Evolutionary conservation across 2,329 filamentous ascomycete genomes (phyloP).

Genomic region (Aspergillus sp.): DNA sequence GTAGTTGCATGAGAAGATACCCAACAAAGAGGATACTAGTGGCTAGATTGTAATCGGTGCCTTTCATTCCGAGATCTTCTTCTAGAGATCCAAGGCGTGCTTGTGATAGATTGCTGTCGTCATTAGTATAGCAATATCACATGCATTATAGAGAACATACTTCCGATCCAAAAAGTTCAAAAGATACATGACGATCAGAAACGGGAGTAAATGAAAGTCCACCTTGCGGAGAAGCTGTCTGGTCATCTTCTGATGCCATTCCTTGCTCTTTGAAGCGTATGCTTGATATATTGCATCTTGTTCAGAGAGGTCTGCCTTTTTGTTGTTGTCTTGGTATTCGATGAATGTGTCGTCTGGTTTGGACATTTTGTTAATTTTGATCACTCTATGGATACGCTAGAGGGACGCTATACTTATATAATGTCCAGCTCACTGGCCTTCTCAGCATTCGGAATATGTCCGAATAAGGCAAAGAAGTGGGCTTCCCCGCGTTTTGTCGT

Average conservation of each 20-base stretch:
- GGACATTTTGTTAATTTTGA: too few relatives aligned
- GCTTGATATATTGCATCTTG: constrained; percentile 22
- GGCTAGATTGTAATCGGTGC: constrained; percentile 54
- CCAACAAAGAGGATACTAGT: constrained; percentile 55
- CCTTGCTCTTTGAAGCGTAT: constrained; percentile 18
- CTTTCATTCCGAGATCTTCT: constrained; percentile 49
- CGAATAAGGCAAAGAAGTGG: too few relatives aligned
- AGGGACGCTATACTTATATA: too few relatives aligned
- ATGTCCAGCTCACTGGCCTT: too few relatives aligned
- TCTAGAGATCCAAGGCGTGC: constrained; percentile 52
- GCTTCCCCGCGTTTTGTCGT: too few relatives aligned
- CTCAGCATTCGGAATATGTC: too few relatives aligned
- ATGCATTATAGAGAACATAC: constrained; percentile 5
- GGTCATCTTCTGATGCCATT: constrained; percentile 23
- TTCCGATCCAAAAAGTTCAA: constrained; percentile 29
- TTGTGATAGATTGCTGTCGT: constrained; percentile 46
- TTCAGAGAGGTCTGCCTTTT: neutral
- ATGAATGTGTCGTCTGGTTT: too few relatives aligned
- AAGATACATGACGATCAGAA: constrained; percentile 27
- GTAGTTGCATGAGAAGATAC: constrained; percentile 59
- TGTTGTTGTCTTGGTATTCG: too few relatives aligned
- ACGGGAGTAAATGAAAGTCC: constrained; percentile 23
- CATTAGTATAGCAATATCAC: neutral
- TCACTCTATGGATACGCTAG: too few relatives aligned
- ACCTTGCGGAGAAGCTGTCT: constrained; percentile 20